Conservation (phyloP, 139 green algal genomes). For the Tetraselmis striata region DNA sequence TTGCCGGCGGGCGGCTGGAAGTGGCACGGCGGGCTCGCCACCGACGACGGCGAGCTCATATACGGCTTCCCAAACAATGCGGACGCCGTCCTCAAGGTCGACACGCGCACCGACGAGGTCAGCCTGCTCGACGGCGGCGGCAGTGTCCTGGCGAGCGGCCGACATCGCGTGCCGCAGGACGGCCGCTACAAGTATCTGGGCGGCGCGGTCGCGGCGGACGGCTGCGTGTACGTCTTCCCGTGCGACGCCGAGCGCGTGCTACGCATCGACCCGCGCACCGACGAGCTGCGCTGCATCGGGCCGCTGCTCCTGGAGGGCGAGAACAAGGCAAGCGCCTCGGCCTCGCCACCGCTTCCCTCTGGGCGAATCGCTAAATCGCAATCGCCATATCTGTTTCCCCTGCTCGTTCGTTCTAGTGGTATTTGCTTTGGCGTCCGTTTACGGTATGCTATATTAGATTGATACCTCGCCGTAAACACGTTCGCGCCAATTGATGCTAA, state of each 20-base stretch:
- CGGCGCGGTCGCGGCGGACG: constrained; percentile 5
- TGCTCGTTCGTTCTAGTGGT: no score
- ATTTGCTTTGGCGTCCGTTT: no score
- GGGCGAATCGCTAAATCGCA: no score
- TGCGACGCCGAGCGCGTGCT: constrained; percentile 13
- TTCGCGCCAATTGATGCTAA: no score
- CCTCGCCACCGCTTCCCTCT: no score
- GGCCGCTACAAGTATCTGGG: constrained; percentile 18
- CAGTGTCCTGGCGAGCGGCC: neutral
- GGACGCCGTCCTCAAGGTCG: neutral
- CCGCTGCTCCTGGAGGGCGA: neutral
- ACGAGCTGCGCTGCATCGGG: constrained; percentile 6
- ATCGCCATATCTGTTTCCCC: no score
- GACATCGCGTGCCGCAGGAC: neutral
- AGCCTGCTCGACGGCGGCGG: neutral
- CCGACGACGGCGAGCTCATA: constrained; percentile 1
- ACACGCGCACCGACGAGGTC: neutral
- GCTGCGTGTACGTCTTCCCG: constrained; percentile 9
- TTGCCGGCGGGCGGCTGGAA: neutral
- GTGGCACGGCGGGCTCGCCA: constrained; percentile 20
- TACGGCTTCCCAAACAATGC: constrained; percentile 7
- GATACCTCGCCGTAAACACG: no score
- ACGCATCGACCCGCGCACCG: neutral
- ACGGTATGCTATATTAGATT: no score
- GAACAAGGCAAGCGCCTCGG: neutral